Evolutionary conservation across 441 rosid species (phyloP).

Genomic region (Aquilaria agallochum): DNA sequence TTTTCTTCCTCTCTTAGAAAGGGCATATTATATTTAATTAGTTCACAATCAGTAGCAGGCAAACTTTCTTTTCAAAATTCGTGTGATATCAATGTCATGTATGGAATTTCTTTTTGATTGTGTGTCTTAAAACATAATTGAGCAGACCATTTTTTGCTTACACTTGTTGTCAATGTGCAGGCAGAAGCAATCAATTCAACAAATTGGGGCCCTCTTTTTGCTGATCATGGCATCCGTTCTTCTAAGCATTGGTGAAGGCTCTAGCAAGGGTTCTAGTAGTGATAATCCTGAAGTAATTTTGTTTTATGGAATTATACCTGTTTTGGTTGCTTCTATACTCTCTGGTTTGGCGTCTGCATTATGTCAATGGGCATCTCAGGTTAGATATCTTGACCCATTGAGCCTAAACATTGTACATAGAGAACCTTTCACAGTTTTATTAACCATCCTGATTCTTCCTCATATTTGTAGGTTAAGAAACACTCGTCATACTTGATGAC

Average conservation of each 20-base stretch:
- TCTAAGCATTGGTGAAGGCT: slow-evolving; percentile 93
- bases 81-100: no score
- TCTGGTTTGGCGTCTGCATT: slow-evolving; percentile 96
- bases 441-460: slow-evolving; percentile 5
- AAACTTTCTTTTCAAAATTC: no score
- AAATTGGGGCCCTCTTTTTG: slow-evolving; percentile 80
- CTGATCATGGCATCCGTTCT: slow-evolving; percentile 90
- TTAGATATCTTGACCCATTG: slow-evolving; percentile 17
- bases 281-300: slow-evolving; percentile 57
- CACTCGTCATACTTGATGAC: slow-evolving; percentile 98
- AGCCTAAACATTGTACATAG: not conserved
- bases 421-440: slow-evolving; percentile 4
- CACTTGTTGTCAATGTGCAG: slow-evolving; percentile 31
- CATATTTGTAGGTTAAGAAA: slow-evolving; percentile 69
- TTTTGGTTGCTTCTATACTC: slow-evolving; percentile 89
- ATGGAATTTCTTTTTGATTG: no score
- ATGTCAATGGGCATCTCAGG: slow-evolving; percentile 99
- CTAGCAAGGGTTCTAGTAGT: slow-evolving; percentile 55
- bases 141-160: no score
- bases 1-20: no score
- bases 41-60: no score
- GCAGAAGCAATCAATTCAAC: slow-evolving; percentile 93
- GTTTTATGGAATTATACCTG: slow-evolving; percentile 90
- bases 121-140: no score
- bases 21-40: no score